Base-by-base conservation (phyloP, 495 filamentous ascomycete genomes). In the Aspergillus wentii region DNA sequence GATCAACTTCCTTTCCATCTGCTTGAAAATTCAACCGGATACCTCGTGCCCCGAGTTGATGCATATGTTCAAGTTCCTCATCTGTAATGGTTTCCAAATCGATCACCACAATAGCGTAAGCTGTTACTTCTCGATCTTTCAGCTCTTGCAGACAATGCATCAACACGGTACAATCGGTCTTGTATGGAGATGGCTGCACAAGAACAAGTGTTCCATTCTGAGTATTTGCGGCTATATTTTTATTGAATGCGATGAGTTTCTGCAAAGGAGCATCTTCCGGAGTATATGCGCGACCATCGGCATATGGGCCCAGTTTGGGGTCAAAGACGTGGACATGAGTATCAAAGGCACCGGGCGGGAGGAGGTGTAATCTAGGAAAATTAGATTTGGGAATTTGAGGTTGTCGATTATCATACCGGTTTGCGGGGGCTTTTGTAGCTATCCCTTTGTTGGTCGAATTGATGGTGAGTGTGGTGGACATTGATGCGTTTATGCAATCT, bases 31-130 rank as follows among this genome's bases (percentile, higher is more conserved):
- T 40, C 14, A 40, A 17, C 5, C 37, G 26, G 5, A 40, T 19
- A 5, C 37, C 37, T 14, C 37, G 9, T 6, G 19, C 17, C 5
- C 37, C 37, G 22, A 20, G 20, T 14, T 13, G 11, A 15, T 40
- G 37, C 37, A 40, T 13, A 8, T 17, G 25, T 11, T 32, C 26
- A 5, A 40, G 37, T 10, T 32, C 26, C n/a, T 21, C 25, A 4
- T 33, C 26, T n/a, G 37, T 40, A 8, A 40, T 23, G 15, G 14
- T 40, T 4, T 40, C 26, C 6, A 26, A 16, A 7, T 40, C 37
- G 37, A 40, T 40, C 5, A 17, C 14, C 8, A 17, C 37, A 14
- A 40, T 25, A 10, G 22, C 22, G 10, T 25, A 25, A 25, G 22
- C 37, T 2, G 25, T 26, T 15, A 15, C 25, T 3, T n/a, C 37